These are phyloP conservation scores for Fereydounia khargensis DNA, from an alignment of 1,284 basidiomycete species.

Conservation along the genomic window DNA sequence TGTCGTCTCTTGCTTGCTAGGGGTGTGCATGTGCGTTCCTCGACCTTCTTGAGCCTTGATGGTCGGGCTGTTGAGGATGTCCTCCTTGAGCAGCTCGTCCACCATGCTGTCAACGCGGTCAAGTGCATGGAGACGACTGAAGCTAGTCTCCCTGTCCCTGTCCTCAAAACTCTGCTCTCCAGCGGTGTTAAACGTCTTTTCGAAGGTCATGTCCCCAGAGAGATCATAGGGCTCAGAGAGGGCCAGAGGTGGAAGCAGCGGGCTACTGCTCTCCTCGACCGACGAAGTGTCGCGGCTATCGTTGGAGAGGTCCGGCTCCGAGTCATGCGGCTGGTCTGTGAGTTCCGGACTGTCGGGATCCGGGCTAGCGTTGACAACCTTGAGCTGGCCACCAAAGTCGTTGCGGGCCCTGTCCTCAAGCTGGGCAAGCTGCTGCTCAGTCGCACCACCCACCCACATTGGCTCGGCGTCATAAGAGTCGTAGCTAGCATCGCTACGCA, in stretches of 20 bases:
- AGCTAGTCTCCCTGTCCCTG: slow-evolving; percentile 26
- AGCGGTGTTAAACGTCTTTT: slow-evolving; percentile 7
- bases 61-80: slow-evolving; percentile 40
- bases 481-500: slow-evolving; percentile 13
- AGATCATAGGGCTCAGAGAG: not conserved
- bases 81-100: slow-evolving; percentile 45
- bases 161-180: slow-evolving; percentile 1
- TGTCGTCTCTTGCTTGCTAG: too few relatives aligned
- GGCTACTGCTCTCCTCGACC: slow-evolving; percentile 27
- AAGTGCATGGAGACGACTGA: slow-evolving; percentile 29
- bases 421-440: slow-evolving; percentile 6
- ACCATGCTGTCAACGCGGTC: slow-evolving; percentile 51
- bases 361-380: slow-evolving; percentile 26
- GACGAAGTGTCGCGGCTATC: slow-evolving; percentile 38
- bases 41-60: too few relatives aligned
- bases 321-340: slow-evolving; percentile 1
- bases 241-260: not conserved
- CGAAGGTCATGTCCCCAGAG: slow-evolving; percentile 16
- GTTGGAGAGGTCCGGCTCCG: slow-evolving; percentile 22
- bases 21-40: too few relatives aligned
- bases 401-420: not conserved
- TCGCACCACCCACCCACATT: not conserved
- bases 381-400: slow-evolving; percentile 1
- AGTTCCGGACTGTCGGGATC: slow-evolving; percentile 1
- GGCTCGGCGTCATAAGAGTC: slow-evolving; percentile 2